Evolutionary conservation across 2,329 filamentous ascomycete genomes (phyloP).

Genomic region (Onygenales sp.): DNA sequence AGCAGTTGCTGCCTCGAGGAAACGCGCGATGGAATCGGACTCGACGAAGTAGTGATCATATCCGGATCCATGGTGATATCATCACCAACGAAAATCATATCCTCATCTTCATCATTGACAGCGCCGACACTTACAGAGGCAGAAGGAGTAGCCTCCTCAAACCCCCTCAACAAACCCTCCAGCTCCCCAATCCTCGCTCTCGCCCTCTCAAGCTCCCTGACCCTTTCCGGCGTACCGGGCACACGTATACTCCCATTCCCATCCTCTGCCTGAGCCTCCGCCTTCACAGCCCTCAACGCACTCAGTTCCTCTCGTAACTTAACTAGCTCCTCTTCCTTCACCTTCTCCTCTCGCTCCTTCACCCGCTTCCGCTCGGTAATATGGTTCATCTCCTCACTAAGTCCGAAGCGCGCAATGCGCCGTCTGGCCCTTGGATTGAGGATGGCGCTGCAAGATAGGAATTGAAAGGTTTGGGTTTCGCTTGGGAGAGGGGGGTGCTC

Average conservation of each 20-base stretch:
- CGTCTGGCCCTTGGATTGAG: conserved; percentile 34
- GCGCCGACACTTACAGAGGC: not conserved
- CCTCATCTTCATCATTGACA: conserved; percentile 10
- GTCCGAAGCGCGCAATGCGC: conserved; percentile 33
- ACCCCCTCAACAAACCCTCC: conserved; percentile 8
- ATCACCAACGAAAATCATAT: conserved; percentile 15
- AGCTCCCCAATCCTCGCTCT: conserved; percentile 11
- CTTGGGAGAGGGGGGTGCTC: not conserved
- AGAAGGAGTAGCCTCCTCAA: not conserved
- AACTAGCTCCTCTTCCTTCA: conserved; percentile 22
- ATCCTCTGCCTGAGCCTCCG: conserved; percentile 12
- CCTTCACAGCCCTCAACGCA: conserved; percentile 15
- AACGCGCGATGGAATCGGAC: not conserved
- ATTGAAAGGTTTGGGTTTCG: conserved; percentile 14
- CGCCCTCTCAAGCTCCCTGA: not conserved
- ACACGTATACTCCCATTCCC: conserved; percentile 3
- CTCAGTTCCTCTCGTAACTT: conserved; percentile 18
- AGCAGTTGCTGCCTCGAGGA: not conserved
- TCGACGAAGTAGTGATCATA: conserved; percentile 1
- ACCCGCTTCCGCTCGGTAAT: conserved; percentile 31
- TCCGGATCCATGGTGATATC: conserved; percentile 2
- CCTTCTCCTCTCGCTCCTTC: conserved; percentile 15
- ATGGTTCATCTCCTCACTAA: conserved; percentile 39
- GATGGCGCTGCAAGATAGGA: conserved; percentile 35
- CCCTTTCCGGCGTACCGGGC: conserved; percentile 16